Evolutionary conservation across 2,329 filamentous ascomycete species (phyloP).

Genomic region (Malbranchea zuffiana): DNA sequence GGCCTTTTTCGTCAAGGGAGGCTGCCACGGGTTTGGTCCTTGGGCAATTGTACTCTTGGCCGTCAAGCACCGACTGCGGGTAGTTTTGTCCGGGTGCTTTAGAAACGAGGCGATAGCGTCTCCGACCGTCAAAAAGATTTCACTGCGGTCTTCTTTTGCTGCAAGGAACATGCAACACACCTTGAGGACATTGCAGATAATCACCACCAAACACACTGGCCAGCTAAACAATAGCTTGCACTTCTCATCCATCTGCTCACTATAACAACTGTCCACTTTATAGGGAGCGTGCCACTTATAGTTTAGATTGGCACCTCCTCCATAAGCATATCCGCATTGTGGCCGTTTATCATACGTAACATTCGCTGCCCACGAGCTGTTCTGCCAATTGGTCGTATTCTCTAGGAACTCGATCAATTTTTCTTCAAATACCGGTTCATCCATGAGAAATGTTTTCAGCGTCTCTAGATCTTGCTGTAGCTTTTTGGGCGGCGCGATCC

Average conservation of each 20-base stretch:
- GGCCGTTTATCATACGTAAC: slow-evolving; percentile 9
- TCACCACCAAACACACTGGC: slow-evolving; percentile 15
- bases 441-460: no score
- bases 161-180: slow-evolving; percentile 7
- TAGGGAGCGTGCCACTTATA: slow-evolving; percentile 7
- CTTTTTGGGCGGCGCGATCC: no score
- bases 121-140: slow-evolving; percentile 25
- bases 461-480: no score
- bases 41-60: slow-evolving; percentile 9
- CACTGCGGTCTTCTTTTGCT: slow-evolving; percentile 2
- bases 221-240: slow-evolving; percentile 17
- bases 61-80: slow-evolving; percentile 18
- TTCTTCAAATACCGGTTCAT: no score
- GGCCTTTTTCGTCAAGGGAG: neutral
- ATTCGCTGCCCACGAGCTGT: slow-evolving; percentile 4
- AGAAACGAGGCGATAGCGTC: slow-evolving; percentile 32
- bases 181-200: slow-evolving; percentile 17
- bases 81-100: slow-evolving; percentile 22
- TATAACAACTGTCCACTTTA: slow-evolving; percentile 4
- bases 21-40: neutral
- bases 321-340: no score
- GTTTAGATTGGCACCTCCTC: slow-evolving; percentile 7
- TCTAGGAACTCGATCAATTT: neutral
- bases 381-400: neutral
- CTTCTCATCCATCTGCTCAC: slow-evolving; percentile 11